These are phyloP conservation scores for Botryotinia globosa DNA, from an alignment of 2,329 filamentous ascomycete genomes.

Conservation along the genomic window DNA sequence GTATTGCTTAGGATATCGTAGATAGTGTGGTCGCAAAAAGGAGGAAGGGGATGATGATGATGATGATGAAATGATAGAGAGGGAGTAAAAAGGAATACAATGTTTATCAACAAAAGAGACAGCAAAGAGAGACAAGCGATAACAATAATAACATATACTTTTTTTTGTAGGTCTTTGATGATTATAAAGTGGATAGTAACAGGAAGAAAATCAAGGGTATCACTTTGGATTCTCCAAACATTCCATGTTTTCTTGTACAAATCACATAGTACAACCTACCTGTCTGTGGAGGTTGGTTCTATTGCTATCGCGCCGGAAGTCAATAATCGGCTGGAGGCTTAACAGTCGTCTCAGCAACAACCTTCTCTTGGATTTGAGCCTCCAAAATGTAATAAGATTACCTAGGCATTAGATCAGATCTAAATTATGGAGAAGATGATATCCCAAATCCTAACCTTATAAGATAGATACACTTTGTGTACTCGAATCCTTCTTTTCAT, in stretches of 20 bases:
- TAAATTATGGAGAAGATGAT: neutral
- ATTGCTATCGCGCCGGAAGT: constrained; percentile 7
- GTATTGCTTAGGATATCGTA: neutral
- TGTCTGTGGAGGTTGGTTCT: neutral
- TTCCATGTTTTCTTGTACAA: neutral
- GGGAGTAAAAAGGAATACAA: neutral
- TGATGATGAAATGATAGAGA: neutral
- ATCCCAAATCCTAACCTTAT: neutral
- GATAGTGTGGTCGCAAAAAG: neutral
- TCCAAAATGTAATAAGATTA: neutral
- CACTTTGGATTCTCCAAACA: neutral
- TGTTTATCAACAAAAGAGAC: constrained; percentile 15
- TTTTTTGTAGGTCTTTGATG: constrained; percentile 7
- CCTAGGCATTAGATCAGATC: neutral
- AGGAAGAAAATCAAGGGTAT: neutral
- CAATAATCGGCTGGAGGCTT: constrained; percentile 14
- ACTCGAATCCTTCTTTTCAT: neutral
- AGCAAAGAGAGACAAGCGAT: neutral
- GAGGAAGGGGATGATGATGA: neutral
- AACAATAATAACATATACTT: constrained; percentile 6
- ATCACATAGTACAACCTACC: neutral
- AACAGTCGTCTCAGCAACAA: constrained; percentile 17
- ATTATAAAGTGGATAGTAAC: neutral
- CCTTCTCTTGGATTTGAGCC: neutral
- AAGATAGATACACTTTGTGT: neutral